Evolutionary conservation across 164 flowering plant genomes (phyloP).

Genomic region (Santalum album): DNA sequence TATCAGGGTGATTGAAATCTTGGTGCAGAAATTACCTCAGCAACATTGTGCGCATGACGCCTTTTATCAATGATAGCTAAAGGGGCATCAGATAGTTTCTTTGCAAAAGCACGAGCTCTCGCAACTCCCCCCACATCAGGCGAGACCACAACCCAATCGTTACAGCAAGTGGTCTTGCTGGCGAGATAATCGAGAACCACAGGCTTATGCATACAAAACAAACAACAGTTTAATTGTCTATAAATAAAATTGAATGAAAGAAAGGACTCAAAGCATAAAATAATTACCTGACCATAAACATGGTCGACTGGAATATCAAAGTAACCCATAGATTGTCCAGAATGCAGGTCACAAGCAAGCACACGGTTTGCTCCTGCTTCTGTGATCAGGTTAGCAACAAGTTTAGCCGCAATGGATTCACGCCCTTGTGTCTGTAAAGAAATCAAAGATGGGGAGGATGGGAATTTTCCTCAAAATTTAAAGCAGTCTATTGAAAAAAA

Average conservation of each 20-base stretch:
- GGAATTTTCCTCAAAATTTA: not conserved
- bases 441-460: not conserved
- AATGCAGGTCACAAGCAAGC: constrained; percentile 97
- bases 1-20: too few species aligned
- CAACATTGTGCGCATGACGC: constrained; percentile 92
- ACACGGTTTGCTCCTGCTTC: constrained; percentile 98
- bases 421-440: constrained; percentile 8
- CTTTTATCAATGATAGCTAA: constrained; percentile 97
- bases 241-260: not conserved
- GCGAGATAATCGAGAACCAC: constrained; percentile 97
- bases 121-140: constrained; percentile 99
- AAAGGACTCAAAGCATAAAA: not conserved
- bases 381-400: constrained; percentile 89
- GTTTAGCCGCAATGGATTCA: constrained; percentile 36
- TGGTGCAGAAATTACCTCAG: constrained; percentile 53
- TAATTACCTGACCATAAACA: constrained; percentile 79
- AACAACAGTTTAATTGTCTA: not conserved
- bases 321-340: constrained; percentile 99
- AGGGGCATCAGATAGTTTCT: constrained; percentile 96
- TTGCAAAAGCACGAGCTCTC: constrained; percentile 97
- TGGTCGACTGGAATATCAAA: constrained; percentile 99
- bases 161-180: constrained; percentile 73
- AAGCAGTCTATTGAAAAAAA: not conserved
- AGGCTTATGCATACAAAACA: constrained; percentile 37
- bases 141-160: constrained; percentile 95